Percentiles rank a stretch among this genome's conserved stretches.
phyloP scores from a whole-genome alignment of 371 early-diverging fungal species.

The Massospora cicadina region DNA sequence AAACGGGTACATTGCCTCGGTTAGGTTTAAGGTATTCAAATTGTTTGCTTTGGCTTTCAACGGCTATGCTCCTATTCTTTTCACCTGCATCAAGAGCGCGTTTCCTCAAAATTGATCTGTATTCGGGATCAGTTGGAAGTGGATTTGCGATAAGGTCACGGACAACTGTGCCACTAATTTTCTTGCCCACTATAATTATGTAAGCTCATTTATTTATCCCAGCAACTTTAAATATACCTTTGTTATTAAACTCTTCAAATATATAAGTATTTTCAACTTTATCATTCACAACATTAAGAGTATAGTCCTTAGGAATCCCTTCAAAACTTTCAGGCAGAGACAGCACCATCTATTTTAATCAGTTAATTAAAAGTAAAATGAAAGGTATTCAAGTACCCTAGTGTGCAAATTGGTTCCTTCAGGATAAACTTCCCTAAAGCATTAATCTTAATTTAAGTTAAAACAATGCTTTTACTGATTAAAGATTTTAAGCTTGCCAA shows the following conservation, averaged over 20 bases:
- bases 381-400: neutral
- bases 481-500: neutral
- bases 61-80: neutral
- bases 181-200: neutral
- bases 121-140: neutral
- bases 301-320: constrained; percentile 2
- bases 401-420: neutral
- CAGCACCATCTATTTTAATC: neutral
- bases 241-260: neutral
- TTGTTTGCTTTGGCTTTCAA: neutral
- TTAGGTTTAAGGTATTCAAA: neutral
- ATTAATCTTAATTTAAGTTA: too few species aligned
- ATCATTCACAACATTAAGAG: neutral
- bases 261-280: constrained; percentile 1
- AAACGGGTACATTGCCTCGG: neutral
- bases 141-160: neutral
- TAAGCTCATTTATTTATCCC: neutral
- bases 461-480: neutral
- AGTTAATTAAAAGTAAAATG: neutral
- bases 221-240: neutral
- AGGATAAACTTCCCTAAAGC: neutral
- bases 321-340: neutral
- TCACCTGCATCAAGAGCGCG: neutral
- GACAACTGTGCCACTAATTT: neutral
- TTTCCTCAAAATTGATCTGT: neutral